These are phyloP conservation scores for Trichocladium uniseriatum DNA, from an alignment of 495 filamentous ascomycete genomes.

Conservation along the genomic window DNA sequence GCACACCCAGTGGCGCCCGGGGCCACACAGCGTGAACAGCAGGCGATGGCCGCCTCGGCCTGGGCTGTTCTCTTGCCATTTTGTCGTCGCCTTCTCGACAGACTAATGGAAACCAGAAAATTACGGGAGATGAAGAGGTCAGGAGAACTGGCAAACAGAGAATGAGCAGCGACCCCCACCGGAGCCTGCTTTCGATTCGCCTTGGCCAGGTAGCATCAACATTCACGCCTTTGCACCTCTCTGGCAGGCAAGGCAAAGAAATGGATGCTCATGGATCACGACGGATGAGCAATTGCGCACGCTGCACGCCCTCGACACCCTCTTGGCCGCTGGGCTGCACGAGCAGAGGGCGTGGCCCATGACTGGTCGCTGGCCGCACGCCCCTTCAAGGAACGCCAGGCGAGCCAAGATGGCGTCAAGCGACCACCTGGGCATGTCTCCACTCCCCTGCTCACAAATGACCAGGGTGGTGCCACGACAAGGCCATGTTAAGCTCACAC, in stretches of 20 bases:
- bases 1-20: constrained; percentile 1
- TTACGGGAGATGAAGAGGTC: neutral
- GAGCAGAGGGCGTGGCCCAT: neutral
- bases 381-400: constrained; percentile 2
- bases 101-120: constrained; percentile 3
- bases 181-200: neutral
- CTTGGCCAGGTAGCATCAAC: constrained; percentile 3
- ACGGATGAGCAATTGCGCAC: constrained; percentile 9
- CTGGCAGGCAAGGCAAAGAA: too few relatives aligned
- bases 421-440: constrained; percentile 15
- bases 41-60: constrained; percentile 4
- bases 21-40: neutral
- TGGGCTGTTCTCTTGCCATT: constrained; percentile 1
- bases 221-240: neutral
- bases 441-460: constrained; percentile 20
- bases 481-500: constrained; percentile 25
- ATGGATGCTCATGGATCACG: neutral
- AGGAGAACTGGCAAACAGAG: constrained; percentile 7
- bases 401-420: constrained; percentile 18
- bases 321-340: constrained; percentile 6
- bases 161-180: neutral
- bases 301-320: constrained; percentile 8
- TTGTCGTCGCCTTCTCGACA: constrained; percentile 3
- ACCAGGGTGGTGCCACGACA: constrained; percentile 30
- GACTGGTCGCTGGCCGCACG: neutral